phyloP scores from a whole-genome alignment of 1,139 yeast species.

The Diutina ranongensis region DNA sequence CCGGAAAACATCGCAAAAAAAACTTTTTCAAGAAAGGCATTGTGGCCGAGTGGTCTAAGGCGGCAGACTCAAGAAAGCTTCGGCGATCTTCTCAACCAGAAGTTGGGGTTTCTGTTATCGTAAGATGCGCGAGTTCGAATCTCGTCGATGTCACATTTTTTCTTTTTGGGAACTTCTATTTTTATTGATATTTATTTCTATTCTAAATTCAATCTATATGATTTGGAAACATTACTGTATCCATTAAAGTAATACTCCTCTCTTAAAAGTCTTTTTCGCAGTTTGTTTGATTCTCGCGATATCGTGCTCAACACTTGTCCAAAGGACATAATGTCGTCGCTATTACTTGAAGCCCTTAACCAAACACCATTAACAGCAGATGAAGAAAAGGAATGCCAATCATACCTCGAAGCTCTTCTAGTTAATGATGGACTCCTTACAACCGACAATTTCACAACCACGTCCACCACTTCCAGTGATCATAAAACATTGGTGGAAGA shows the following conservation, averaged over 20 bases:
- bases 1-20: background rate
- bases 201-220: background rate
- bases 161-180: background rate
- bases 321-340: background rate
- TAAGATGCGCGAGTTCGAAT: background rate
- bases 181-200: background rate
- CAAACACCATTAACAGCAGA: background rate
- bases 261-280: too few relatives aligned
- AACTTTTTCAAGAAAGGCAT: background rate
- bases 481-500: slow-evolving; percentile 28
- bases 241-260: too few relatives aligned
- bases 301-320: background rate
- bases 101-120: background rate
- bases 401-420: slow-evolving; percentile 17
- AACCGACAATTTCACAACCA: slow-evolving; percentile 28
- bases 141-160: background rate
- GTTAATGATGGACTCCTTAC: slow-evolving; percentile 31
- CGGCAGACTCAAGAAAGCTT: background rate
- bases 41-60: background rate
- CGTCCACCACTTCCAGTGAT: slow-evolving; percentile 8
- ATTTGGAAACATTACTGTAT: background rate
- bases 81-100: background rate
- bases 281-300: too few relatives aligned
- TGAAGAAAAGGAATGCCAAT: slow-evolving; percentile 7
- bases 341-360: background rate